Evolutionary conservation across 345 rosid species (phyloP).

Genomic region (Citrus medica): DNA sequence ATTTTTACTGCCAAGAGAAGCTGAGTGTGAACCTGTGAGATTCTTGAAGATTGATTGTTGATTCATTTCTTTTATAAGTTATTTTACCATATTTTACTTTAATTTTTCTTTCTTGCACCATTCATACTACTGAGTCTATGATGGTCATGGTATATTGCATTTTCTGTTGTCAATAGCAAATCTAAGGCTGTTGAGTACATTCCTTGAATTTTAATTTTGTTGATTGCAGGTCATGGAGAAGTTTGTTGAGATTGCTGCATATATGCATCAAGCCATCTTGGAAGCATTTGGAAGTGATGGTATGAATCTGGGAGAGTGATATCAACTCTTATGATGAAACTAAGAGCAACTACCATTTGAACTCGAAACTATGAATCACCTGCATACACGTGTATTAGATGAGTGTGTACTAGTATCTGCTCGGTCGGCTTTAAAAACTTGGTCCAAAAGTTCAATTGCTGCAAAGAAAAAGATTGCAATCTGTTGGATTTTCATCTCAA

Average conservation of each 20-base stretch:
- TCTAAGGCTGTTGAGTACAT: neutral
- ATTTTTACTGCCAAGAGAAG: neutral
- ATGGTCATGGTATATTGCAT: neutral
- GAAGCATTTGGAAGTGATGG: conserved; percentile 78
- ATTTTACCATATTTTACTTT: neutral
- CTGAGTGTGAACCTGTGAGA: neutral
- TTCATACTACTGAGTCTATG: neutral
- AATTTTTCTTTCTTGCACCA: neutral
- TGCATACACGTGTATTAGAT: neutral
- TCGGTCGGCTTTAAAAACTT: neutral
- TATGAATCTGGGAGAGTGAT: conserved; percentile 13
- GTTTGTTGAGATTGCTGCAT: conserved; percentile 62
- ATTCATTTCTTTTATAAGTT: neutral
- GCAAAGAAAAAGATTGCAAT: conserved; percentile 2
- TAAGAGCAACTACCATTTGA: neutral
- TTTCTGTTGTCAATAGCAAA: neutral
- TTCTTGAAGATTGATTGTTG: neutral
- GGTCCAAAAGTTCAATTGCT: neutral
- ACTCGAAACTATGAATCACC: neutral
- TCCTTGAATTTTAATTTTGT: conserved; percentile 10
- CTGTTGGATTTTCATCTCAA: neutral
- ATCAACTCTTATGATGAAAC: neutral
- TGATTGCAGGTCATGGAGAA: conserved; percentile 63
- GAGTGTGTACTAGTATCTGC: conserved; percentile 8
- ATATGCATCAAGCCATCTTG: conserved; percentile 54